Conservation (phyloP, 176 grass and related monocot species). For the Cenchrus fungigraminus region DNA sequence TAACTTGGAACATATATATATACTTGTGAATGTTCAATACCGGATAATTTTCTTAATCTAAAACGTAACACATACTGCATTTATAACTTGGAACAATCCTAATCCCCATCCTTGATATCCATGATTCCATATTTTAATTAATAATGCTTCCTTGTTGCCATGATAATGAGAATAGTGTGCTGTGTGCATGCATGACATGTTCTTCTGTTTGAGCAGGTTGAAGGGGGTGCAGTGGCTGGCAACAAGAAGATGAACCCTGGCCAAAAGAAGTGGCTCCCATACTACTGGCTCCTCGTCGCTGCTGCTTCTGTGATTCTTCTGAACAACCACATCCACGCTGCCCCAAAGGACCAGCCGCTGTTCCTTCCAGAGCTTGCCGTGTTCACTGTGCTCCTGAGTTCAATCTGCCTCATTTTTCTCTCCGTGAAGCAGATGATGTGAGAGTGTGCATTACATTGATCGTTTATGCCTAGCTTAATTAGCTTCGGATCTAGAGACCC, state of each 20-base stretch:
- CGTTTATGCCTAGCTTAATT: neutral
- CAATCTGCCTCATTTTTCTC: neutral
- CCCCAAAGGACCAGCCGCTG: neutral
- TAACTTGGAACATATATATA: too few relatives aligned
- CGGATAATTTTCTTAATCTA: too few relatives aligned
- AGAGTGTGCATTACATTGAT: neutral
- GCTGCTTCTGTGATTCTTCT: neutral
- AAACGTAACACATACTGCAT: too few relatives aligned
- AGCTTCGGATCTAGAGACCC: too few relatives aligned
- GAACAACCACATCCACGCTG: too few relatives aligned
- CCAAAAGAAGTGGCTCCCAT: neutral
- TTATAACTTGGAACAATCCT: too few relatives aligned
- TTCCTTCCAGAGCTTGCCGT: neutral
- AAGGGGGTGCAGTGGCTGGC: neutral
- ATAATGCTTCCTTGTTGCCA: too few relatives aligned
- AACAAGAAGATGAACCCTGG: neutral
- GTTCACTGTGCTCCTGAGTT: neutral
- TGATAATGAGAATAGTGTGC: neutral
- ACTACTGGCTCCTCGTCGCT: neutral
- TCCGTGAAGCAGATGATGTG: neutral
- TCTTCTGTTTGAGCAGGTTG: neutral
- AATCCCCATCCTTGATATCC: too few relatives aligned
- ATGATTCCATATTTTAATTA: too few relatives aligned
- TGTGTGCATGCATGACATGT: neutral
- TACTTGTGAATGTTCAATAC: too few relatives aligned